Evolutionary conservation across 140 eudicot species (phyloP), one percentile per base, ranked within the genome.

Genomic region (Ambrosia hybrid): DNA sequence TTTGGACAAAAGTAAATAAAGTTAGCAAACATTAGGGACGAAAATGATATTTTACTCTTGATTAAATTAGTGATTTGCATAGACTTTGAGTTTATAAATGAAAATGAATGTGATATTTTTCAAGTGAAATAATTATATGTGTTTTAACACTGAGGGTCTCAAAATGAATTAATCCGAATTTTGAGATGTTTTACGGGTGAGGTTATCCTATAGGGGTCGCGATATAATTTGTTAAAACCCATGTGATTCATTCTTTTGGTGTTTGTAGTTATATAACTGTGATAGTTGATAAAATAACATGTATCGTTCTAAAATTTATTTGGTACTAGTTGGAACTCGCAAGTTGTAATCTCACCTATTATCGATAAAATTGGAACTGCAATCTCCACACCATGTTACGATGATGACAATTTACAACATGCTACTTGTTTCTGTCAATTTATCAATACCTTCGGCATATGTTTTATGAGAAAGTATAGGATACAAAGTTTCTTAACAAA

Each of bases 211-310:
- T 4, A 45, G 37, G 57, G 56, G 39, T 66, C 57, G 9, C 9
- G 9, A 66, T 70, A 10, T 55, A 70, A 70, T 30, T 16, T 16
- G 30, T 21, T 70, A 30, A 70, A 4, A 34, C 16, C 65, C 74
- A 70, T 70, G 74, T 70, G 65, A 37, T 66, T 3, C 37, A 55
- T 70, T 68, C 65, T 34, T 34, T 41, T 13, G 41, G 7, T 48
- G 10, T 45, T 41, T 66, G 56, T 16, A 45, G 15, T 66, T 17
- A 66, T 66, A 43, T 16, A 52, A n/a, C 7, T 4, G 9, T 68
- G 45, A 36, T 69, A 33, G 55, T 55, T 14, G 4, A 36, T 52
- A 57, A 39, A 71, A 37, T 17, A 37, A 39, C 75, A 71, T 71
- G 56, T 56, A 8, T 57, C 55, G 15, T 65, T 41, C 55, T 37